These are phyloP conservation scores for Cladosporium sp. DNA, from an alignment of 2,329 filamentous ascomycete species.

Conservation along the genomic window DNA sequence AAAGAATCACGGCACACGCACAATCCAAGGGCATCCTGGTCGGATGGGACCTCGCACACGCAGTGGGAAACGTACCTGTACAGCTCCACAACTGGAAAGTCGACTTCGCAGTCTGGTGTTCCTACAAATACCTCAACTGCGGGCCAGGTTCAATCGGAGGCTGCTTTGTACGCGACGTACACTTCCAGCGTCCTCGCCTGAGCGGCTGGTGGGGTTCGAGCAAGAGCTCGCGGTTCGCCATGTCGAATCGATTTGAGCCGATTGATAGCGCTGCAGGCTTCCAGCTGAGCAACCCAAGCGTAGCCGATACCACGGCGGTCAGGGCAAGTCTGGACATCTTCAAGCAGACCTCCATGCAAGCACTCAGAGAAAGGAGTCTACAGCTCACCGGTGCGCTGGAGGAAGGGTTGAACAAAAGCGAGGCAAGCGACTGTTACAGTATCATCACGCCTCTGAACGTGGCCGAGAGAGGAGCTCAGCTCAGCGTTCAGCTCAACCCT, in stretches of 20 bases:
- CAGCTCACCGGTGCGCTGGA: conserved; percentile 74
- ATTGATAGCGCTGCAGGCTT: conserved; percentile 75
- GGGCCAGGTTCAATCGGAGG: conserved; percentile 78
- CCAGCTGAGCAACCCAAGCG: conserved; percentile 80
- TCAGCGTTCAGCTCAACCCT: conserved; percentile 66
- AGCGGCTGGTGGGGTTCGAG: conserved; percentile 86
- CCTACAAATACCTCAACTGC: conserved; percentile 92
- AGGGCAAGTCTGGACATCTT: conserved; percentile 71
- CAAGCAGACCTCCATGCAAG: conserved; percentile 63
- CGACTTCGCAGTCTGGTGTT: conserved; percentile 90
- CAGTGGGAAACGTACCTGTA: conserved; percentile 77
- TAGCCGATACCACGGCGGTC: conserved; percentile 72
- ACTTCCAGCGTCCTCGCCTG: conserved; percentile 61
- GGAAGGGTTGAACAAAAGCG: conserved; percentile 47
- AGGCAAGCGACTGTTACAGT: conserved; percentile 21
- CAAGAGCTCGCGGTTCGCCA: conserved; percentile 71
- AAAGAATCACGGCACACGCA: conserved; percentile 72
- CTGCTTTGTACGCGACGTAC: conserved; percentile 72
- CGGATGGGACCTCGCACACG: conserved; percentile 86
- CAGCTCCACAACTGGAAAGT: conserved; percentile 82
- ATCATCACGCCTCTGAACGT: conserved; percentile 25
- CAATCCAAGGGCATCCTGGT: conserved; percentile 66
- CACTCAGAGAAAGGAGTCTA: conserved; percentile 67
- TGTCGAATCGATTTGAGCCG: conserved; percentile 76
- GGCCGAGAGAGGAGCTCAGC: conserved; percentile 45